Evolutionary conservation across 2,329 filamentous ascomycete species (phyloP), one percentile per base, ranked within the genome.

Genomic region (Cladosporium sp.): DNA sequence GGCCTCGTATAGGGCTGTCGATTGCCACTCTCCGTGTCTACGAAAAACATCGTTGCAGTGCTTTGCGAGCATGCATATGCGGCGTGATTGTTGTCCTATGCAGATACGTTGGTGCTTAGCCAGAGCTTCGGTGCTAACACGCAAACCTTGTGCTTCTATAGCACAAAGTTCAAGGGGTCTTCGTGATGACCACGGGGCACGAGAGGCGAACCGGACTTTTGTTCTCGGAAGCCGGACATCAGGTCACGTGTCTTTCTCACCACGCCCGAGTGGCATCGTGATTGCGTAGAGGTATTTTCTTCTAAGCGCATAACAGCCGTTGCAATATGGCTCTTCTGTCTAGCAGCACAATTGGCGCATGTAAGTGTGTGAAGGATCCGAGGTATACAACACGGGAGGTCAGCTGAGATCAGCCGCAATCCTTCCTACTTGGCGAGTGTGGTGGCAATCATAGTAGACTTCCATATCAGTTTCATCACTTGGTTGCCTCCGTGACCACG

Each of bases 371-470:
- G 7, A 28, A 45, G 22, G 42, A 28, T 45, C 25, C 19, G 39
- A 45, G 42, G 45, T 25, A 32, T 34, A 20, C 9, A 19, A 32
- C 17, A 28, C 17, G 15, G 19, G 8, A 48, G 24, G 45, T 35
- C 45, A 48, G 45, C 45, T 48, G 45, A 48, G 45, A 13, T 48
- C 45, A 48, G 45, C 45, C 45, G 45, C 45, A 48, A 25, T 32
- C 45, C n/a, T 34, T 19, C 45, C 45, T 17, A 12, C 45, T 48
- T 25, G 36, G 36, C 17, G 36, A 19, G 36, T 39, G 36, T 4
- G 45, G 42, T 47, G 45, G 45, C 45, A 20, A 48, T 12, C 45
- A 48, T 20, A 32, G 28, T 32, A 32, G 28, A 9, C 28, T 32
- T 10, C 28, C 12, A 28, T 45, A 24, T 45, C 45, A 35, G n/a